Conservation (phyloP, 805 yeast species). For the Sugiyamaella marilandica region DNA sequence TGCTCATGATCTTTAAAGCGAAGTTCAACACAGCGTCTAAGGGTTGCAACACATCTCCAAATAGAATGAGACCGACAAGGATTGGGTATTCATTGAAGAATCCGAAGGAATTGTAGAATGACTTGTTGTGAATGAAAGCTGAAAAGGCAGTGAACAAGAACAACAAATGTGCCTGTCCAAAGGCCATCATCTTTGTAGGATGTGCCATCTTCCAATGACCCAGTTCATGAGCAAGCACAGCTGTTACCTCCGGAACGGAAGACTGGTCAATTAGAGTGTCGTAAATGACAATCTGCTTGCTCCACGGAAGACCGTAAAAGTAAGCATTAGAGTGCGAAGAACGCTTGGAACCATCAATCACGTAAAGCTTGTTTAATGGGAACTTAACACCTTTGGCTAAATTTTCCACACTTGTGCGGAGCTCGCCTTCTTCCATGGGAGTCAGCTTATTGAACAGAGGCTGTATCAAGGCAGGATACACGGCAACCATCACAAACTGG, state of each 20-base stretch:
- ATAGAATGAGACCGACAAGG: constrained; percentile 74
- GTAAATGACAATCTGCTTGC: constrained; percentile 87
- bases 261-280: constrained; percentile 87
- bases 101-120: constrained; percentile 76
- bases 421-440: constrained; percentile 85
- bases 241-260: constrained; percentile 74
- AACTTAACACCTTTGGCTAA: constrained; percentile 72
- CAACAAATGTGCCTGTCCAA: constrained; percentile 61
- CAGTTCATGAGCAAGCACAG: constrained; percentile 96
- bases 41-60: constrained; percentile 75
- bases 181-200: constrained; percentile 66
- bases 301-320: constrained; percentile 94
- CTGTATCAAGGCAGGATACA: constrained; percentile 80
- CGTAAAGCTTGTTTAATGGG: constrained; percentile 82
- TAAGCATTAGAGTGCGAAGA: constrained; percentile 96
- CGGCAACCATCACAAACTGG: constrained; percentile 68
- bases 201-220: constrained; percentile 97
- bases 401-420: constrained; percentile 72
- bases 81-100: constrained; percentile 64
- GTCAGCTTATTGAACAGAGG: constrained; percentile 90
- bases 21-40: constrained; percentile 65
- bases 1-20: constrained; percentile 61
- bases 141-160: constrained; percentile 69
- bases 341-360: constrained; percentile 95
- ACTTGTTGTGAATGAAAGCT: constrained; percentile 70